These are phyloP conservation scores for Didymella sp. DNA, from an alignment of 2,329 filamentous ascomycete genomes.

Conservation along the genomic window DNA sequence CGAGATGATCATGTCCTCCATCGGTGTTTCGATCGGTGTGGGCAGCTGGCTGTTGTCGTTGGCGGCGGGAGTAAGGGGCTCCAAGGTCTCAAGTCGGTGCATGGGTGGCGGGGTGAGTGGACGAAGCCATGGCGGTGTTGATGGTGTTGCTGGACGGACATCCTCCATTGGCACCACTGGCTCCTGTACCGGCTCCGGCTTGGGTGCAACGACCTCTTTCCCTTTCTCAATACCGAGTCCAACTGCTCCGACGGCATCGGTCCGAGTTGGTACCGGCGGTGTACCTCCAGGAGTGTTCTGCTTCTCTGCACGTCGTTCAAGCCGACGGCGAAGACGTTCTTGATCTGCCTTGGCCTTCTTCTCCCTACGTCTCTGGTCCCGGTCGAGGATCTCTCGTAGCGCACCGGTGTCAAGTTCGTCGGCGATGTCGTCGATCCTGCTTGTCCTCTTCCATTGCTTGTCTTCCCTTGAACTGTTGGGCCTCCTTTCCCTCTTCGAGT, in stretches of 20 bases:
- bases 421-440: constrained; percentile 71
- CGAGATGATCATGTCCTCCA: constrained; percentile 57
- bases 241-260: constrained; percentile 48
- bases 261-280: constrained; percentile 65
- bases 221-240: constrained; percentile 66
- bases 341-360: constrained; percentile 73
- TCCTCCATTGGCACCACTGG: constrained; percentile 61
- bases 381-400: constrained; percentile 85
- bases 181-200: constrained; percentile 39
- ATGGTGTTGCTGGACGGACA: constrained; percentile 51
- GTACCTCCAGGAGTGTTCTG: constrained; percentile 63
- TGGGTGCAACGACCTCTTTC: constrained; percentile 58
- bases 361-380: constrained; percentile 81
- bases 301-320: constrained; percentile 71
- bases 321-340: constrained; percentile 68
- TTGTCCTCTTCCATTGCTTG: constrained; percentile 64
- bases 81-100: constrained; percentile 24
- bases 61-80: constrained; percentile 26
- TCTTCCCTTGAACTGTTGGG: constrained; percentile 55
- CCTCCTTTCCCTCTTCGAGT: constrained; percentile 60
- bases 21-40: constrained; percentile 52
- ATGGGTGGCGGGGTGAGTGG: constrained; percentile 48
- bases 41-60: constrained; percentile 39
- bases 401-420: constrained; percentile 86
- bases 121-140: constrained; percentile 34